These are phyloP conservation scores for Kodamaea derodonti DNA, from an alignment of 1,139 yeast genomes.

Conservation along the genomic window DNA sequence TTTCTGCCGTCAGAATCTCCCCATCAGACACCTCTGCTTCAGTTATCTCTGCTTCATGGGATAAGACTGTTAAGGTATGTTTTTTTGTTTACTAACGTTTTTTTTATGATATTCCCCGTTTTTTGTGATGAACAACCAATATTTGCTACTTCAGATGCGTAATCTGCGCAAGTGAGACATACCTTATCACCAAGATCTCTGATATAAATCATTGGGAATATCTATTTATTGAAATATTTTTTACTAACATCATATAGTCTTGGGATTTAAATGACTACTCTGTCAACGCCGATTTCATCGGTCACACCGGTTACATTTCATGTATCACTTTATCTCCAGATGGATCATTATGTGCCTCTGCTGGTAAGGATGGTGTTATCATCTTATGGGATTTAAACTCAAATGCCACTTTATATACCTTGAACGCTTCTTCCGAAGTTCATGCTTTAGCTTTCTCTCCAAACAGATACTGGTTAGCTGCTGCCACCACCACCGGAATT, in stretches of 20 bases:
- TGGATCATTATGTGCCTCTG: conserved; percentile 98
- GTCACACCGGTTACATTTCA: conserved; percentile 99
- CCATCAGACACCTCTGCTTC: conserved; percentile 72
- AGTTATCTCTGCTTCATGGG: conserved; percentile 98
- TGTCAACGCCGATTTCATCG: conserved; percentile 94
- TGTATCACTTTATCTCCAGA: conserved; percentile 99
- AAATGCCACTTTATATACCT: conserved; percentile 88
- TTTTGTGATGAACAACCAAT: conserved; percentile 61
- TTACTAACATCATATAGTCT: conserved; percentile 58
- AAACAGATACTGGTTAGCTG: conserved; percentile 99
- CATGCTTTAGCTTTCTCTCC: conserved; percentile 99
- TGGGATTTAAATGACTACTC: conserved; percentile 91
- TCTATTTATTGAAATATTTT: conserved; percentile 8
- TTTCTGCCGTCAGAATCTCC: conserved; percentile 93
- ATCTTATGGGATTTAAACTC: conserved; percentile 97
- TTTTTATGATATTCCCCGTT: conserved; percentile 6
- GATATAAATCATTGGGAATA: conserved; percentile 38
- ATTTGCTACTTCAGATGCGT: conserved; percentile 99
- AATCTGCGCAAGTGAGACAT: conserved; percentile 89
- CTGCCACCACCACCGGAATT: conserved; percentile 97
- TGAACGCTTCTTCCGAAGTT: conserved; percentile 94
- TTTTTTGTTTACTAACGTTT: conserved; percentile 9
- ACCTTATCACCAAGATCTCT: conserved; percentile 97
- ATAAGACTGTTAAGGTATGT: conserved; percentile 98
- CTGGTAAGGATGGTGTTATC: conserved; percentile 99